phyloP scores from a whole-genome alignment of 139 green algal genomes.

The Tetraselmis striata region DNA sequence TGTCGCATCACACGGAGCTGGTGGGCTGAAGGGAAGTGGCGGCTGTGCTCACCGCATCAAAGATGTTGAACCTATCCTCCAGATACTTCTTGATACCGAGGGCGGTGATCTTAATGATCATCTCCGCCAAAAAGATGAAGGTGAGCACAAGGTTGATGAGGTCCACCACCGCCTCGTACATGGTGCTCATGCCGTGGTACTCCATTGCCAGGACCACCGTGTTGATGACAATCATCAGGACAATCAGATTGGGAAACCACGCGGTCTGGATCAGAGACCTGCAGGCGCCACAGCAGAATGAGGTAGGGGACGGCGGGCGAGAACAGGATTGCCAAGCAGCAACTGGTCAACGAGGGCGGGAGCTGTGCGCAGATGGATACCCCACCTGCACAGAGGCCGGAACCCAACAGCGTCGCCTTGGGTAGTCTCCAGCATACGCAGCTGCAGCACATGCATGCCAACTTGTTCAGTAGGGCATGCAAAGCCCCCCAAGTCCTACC shows the following conservation, averaged over 20 bases:
- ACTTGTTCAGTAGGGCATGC: no score
- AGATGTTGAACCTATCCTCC: conserved; percentile 15
- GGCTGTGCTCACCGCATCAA: conserved; percentile 16
- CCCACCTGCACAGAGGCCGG: neutral
- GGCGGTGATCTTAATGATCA: conserved; percentile 22
- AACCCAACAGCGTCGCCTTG: neutral
- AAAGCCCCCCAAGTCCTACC: no score
- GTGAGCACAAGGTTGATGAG: conserved; percentile 15
- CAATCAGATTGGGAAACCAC: conserved; percentile 1
- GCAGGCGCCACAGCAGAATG: no score
- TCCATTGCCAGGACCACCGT: conserved; percentile 19
- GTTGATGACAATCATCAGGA: conserved; percentile 11
- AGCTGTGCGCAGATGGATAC: no score
- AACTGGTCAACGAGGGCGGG: no score
- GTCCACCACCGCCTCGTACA: conserved; percentile 8
- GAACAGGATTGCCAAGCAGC: no score
- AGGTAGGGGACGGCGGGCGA: no score
- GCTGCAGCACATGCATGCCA: no score
- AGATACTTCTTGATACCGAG: conserved; percentile 7
- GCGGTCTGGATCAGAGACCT: neutral
- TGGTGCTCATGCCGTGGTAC: conserved; percentile 18
- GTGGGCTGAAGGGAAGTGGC: neutral
- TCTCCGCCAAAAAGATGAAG: conserved; percentile 20
- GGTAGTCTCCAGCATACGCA: neutral
- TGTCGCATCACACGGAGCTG: no score